A percentile compares a stretch with the other conserved stretches of the same genome.
phyloP scores from a whole-genome alignment of 805 yeast genomes.

The Teunomyces panamensis region DNA sequence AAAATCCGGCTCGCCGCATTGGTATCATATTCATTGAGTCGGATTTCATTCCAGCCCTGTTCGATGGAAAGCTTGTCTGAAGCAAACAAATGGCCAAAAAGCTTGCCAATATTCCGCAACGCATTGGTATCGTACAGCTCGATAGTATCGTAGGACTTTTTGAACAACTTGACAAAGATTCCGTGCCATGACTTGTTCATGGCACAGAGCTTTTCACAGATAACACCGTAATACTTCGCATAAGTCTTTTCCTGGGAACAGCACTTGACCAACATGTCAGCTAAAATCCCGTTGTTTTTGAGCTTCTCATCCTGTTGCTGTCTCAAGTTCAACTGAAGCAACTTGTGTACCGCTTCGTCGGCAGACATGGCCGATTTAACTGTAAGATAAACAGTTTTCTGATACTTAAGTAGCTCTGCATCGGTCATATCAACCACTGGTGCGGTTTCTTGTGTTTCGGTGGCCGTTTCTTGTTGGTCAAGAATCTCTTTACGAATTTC shows the following conservation, averaged over 20 bases:
- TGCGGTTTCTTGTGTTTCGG: background rate
- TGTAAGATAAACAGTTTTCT: conserved; percentile 75
- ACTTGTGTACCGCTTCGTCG: conserved; percentile 89
- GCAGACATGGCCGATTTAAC: conserved; percentile 87
- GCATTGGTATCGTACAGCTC: conserved; percentile 71
- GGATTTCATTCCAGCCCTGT: conserved; percentile 50
- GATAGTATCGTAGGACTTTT: conserved; percentile 51
- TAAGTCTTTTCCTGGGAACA: conserved; percentile 85
- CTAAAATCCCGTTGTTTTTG: conserved; percentile 50
- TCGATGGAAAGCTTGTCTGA: conserved; percentile 64
- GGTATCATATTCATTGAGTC: conserved; percentile 67
- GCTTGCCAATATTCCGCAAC: conserved; percentile 73
- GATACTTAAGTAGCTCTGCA: conserved; percentile 57
- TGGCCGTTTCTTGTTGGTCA: background rate
- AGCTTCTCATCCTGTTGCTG: conserved; percentile 8
- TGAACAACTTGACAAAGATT: conserved; percentile 53
- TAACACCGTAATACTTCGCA: conserved; percentile 78
- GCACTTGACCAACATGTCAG: conserved; percentile 73
- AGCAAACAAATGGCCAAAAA: conserved; percentile 83
- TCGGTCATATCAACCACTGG: conserved; percentile 59
- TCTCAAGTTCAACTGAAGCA: conserved; percentile 47
- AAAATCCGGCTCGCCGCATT: conserved; percentile 81
- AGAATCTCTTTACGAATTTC: conserved; percentile 6
- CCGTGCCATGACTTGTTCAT: conserved; percentile 54
- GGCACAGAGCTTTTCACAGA: conserved; percentile 63